phyloP scores from a whole-genome alignment of 1,139 yeast genomes.

The Saccharomyces hybrid region DNA sequence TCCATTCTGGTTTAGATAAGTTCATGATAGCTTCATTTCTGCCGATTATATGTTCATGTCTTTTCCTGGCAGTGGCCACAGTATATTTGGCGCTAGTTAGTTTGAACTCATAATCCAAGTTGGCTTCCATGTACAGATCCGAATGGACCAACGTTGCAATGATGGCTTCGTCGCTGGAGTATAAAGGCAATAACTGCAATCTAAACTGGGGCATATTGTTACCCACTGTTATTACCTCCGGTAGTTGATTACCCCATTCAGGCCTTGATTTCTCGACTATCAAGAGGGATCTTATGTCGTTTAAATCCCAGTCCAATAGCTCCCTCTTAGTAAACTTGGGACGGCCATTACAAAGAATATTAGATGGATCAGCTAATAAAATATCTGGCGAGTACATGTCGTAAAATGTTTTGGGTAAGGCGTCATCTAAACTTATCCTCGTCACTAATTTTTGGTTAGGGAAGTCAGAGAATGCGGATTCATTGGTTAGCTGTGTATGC shows the following conservation, averaged over 20 bases:
- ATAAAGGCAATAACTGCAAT: conserved; percentile 44
- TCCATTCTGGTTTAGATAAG: conserved; percentile 50
- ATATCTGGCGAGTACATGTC: conserved; percentile 52
- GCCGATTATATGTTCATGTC: conserved; percentile 35
- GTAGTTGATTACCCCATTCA: conserved; percentile 48
- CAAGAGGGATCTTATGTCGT: conserved; percentile 54
- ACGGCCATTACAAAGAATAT: conserved; percentile 43
- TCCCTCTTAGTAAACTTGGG: conserved; percentile 54
- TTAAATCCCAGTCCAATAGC: conserved; percentile 55
- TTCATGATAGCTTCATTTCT: conserved; percentile 25
- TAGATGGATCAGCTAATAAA: conserved; percentile 32
- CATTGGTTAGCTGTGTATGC: conserved; percentile 9
- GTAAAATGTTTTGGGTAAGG: conserved; percentile 42
- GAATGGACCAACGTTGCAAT: conserved; percentile 43
- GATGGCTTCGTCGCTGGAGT: conserved; percentile 43
- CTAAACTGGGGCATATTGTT: conserved; percentile 27
- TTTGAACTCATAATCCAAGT: conserved; percentile 44
- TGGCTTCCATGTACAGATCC: conserved; percentile 54
- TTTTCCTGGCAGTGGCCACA: conserved; percentile 46
- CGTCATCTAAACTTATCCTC: conserved; percentile 32
- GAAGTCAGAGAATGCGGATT: conserved; percentile 3
- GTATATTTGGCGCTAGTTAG: conserved; percentile 55
- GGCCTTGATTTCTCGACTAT: conserved; percentile 43
- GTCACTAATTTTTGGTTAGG: conserved; percentile 12
- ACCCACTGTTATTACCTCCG: conserved; percentile 32